Base-by-base conservation (phyloP, 192 early-diverging fungal species). In the Coemansia sp. region DNA sequence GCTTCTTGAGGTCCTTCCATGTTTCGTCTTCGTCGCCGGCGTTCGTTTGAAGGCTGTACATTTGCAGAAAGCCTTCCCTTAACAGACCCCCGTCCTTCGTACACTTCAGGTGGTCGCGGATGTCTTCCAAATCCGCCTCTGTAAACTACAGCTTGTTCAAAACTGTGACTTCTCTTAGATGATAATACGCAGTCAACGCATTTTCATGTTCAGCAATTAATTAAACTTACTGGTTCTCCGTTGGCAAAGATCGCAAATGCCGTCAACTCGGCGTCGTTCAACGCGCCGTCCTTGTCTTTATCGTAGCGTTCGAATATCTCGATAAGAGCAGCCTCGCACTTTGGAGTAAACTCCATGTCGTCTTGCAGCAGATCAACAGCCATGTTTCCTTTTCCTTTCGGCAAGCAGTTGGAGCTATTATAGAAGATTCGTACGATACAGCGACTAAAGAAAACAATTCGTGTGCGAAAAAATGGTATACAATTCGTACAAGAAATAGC, bases 31-130 rank as follows among this genome's bases (percentile, higher is more conserved):
- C 85, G 20, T 89, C 87, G 20, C 81, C 81, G 10, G 84, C 83
- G 19, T 79, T 70, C 4, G 87, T 89, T 67, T 89, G 88, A 53
- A 90, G 67, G 59, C 89, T 88, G 80, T 91, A 92, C 86, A 95
- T 87, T 71, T 95, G 89, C 45, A 91, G 52, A 61, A 93, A 95
- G 8, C 93, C 93, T 40, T 81, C 82, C 22, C 73, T 76, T 2
- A 88, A 87, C 57, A 95, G 65, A 3, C 35, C 33, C 9, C 89
- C 88, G 17, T 86, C 79, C 5, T 83, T 71, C n/a, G 84, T 86
- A 32, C 85, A 81, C 46, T 91, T 85, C 58, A 95, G 87, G 40
- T 85, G 85, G 23, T 79, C 80, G 20, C 74, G 78, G 32, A 95
- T 89, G 61, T 95, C 93, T n/a, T 55, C 49, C 15, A 83, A 57